These are phyloP conservation scores for Saxophila tyrrhenica DNA, from an alignment of 495 filamentous ascomycete genomes.

Conservation along the genomic window DNA sequence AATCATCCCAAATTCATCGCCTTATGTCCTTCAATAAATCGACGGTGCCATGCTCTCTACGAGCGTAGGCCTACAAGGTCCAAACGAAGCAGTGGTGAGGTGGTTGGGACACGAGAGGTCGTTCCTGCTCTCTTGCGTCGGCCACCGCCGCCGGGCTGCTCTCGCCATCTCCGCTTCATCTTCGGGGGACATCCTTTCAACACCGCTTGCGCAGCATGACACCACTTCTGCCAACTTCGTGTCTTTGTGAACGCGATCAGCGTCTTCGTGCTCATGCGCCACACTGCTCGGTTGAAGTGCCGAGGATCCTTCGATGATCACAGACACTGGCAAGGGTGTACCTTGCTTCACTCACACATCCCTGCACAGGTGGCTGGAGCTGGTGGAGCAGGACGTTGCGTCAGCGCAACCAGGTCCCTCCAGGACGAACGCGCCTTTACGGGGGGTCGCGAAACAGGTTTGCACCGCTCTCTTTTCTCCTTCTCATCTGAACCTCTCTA, in stretches of 20 bases:
- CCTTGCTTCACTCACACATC: neutral
- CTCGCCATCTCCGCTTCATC: neutral
- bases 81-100: too few relatives aligned
- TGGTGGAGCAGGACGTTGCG: neutral
- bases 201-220: neutral
- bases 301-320: neutral
- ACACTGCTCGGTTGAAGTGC: neutral
- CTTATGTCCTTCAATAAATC: too few relatives aligned
- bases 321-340: neutral
- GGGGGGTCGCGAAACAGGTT: neutral
- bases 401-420: neutral
- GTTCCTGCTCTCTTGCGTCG: too few relatives aligned
- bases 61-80: too few relatives aligned
- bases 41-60: too few relatives aligned
- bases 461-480: neutral
- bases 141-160: neutral
- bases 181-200: neutral
- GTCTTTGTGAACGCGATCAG: neutral
- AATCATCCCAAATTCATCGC: too few relatives aligned
- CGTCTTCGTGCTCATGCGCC: neutral
- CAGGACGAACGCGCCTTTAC: neutral
- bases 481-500: neutral
- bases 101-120: too few relatives aligned
- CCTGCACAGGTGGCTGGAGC: neutral
- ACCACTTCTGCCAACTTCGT: neutral